Conservation (phyloP, 73 alveolate genomes). For the Tetrahymena elliotti region DNA sequence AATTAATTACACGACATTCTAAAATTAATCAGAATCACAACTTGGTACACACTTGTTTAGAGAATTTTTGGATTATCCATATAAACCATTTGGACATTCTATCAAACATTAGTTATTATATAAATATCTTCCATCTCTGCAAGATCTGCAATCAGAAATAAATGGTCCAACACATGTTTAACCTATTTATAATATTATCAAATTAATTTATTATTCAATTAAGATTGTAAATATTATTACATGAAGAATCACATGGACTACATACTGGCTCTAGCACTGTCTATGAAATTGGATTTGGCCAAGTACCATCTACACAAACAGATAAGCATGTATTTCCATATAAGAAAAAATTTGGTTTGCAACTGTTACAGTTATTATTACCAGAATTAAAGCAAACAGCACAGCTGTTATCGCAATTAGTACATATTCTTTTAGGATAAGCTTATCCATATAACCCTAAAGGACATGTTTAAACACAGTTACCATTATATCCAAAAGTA, state of each 20-base stretch:
- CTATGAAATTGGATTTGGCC: background rate
- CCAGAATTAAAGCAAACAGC: background rate
- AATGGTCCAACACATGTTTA: background rate
- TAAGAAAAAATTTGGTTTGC: background rate
- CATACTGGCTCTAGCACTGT: background rate
- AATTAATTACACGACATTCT: background rate
- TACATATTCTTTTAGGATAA: background rate
- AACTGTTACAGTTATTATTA: background rate
- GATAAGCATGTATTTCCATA: background rate
- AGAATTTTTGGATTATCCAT: background rate
- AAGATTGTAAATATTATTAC: background rate
- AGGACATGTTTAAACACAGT: background rate
- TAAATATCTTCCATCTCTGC: background rate
- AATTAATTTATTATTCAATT: background rate
- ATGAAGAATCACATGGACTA: background rate
- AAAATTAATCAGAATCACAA: background rate
- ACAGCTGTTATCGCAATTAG: background rate
- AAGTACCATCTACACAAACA: background rate
- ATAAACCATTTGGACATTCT: background rate
- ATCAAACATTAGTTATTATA: background rate
- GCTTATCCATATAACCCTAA: background rate
- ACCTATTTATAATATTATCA: background rate
- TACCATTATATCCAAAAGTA: background rate
- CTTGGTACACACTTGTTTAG: background rate
- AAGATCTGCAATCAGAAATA: background rate